Evolutionary conservation across 768 basidiomycete species (phyloP).

Genomic region (Termitomyces sp.): DNA sequence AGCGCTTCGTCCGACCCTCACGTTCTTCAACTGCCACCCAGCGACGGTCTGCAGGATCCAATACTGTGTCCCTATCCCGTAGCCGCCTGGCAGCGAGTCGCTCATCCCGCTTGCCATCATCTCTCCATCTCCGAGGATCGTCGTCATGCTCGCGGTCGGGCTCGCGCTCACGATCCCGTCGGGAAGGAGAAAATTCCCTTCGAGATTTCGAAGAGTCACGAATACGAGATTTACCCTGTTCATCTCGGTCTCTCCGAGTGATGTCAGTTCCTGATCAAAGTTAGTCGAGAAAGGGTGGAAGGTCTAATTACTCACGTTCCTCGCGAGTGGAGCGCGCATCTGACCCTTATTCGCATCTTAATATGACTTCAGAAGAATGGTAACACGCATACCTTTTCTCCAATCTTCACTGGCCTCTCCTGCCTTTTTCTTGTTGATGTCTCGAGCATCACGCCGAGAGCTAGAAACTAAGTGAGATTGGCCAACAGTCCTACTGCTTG

Average conservation of each 20-base stretch:
- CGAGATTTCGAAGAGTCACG: conserved; percentile 59
- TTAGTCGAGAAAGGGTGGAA: not conserved
- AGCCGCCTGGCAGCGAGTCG: conserved; percentile 58
- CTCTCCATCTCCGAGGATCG: conserved; percentile 72
- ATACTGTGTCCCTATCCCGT: conserved; percentile 33
- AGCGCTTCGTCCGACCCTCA: conserved; percentile 56
- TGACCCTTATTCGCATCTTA: conserved; percentile 27
- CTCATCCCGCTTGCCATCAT: conserved; percentile 79
- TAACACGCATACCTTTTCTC: conserved; percentile 60
- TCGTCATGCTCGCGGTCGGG: conserved; percentile 47
- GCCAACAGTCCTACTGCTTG: conserved; percentile 34
- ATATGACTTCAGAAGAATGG: conserved; percentile 6
- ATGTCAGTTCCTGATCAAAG: conserved; percentile 40
- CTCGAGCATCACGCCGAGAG: conserved; percentile 54
- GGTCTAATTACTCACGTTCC: conserved; percentile 43
- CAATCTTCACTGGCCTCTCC: conserved; percentile 80
- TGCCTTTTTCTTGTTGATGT: conserved; percentile 57
- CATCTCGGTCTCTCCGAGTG: conserved; percentile 54
- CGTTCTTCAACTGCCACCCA: conserved; percentile 66
- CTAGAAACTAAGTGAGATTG: conserved; percentile 28
- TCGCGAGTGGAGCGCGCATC: conserved; percentile 52
- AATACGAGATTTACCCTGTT: conserved; percentile 54
- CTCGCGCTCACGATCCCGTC: conserved; percentile 42
- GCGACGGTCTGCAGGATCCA: conserved; percentile 46
- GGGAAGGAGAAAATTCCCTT: conserved; percentile 50